phyloP scores from a whole-genome alignment of 306 rosid species.

The Canavalia gladiata region DNA sequence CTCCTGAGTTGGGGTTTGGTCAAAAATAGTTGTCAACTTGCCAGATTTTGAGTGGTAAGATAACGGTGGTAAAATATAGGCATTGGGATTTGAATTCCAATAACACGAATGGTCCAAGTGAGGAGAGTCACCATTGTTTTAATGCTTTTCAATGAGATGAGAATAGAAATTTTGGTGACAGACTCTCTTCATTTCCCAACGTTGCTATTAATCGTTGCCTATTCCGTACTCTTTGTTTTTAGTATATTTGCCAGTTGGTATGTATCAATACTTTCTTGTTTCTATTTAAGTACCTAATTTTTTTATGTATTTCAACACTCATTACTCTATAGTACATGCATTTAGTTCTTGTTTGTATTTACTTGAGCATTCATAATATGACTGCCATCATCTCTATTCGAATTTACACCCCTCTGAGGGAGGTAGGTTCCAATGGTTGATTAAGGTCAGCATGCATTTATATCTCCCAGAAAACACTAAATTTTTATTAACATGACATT shows the following conservation, averaged over 20 bases:
- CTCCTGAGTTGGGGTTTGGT: slow-evolving; percentile 45
- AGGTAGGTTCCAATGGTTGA: slow-evolving; percentile 43
- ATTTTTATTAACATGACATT: neutral
- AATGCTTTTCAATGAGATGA: slow-evolving; percentile 38
- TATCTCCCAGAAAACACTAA: slow-evolving; percentile 27
- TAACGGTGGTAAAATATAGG: slow-evolving; percentile 52
- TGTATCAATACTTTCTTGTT: slow-evolving; percentile 13
- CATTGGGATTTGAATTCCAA: slow-evolving; percentile 73
- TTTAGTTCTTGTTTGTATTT: slow-evolving; percentile 32
- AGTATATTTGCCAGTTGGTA: slow-evolving; percentile 41
- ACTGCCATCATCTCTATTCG: neutral
- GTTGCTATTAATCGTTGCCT: slow-evolving; percentile 47
- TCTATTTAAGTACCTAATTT: slow-evolving; percentile 13
- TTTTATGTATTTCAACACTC: slow-evolving; percentile 30
- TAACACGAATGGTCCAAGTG: slow-evolving; percentile 48
- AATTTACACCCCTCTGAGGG: slow-evolving; percentile 32
- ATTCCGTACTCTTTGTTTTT: slow-evolving; percentile 43
- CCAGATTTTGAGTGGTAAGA: slow-evolving; percentile 30
- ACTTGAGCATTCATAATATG: slow-evolving; percentile 27
- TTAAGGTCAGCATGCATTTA: slow-evolving; percentile 44
- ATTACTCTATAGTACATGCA: slow-evolving; percentile 39
- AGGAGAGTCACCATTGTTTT: slow-evolving; percentile 47
- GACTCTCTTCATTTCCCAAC: slow-evolving; percentile 54
- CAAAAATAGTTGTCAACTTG: slow-evolving; percentile 47
- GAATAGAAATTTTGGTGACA: slow-evolving; percentile 47